These are phyloP conservation scores for Leucosporidium scottii DNA, from an alignment of 768 basidiomycete species.

Conservation along the genomic window DNA sequence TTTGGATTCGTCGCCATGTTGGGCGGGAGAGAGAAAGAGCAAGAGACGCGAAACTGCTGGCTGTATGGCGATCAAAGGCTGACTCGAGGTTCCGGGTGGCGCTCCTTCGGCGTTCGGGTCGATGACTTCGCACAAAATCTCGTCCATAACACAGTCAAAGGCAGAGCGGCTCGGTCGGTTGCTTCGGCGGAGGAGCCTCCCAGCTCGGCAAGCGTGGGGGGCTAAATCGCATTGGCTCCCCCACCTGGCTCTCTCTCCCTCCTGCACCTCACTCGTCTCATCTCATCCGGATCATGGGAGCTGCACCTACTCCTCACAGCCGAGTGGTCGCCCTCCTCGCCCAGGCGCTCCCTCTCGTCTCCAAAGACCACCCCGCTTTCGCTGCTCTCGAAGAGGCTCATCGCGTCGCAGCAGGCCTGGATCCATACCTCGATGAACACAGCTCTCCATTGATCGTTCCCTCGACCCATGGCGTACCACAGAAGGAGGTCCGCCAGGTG, in stretches of 20 bases:
- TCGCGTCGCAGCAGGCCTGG: constrained; percentile 12
- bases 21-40: background rate
- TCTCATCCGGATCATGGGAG: background rate
- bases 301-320: constrained; percentile 5
- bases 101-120: too few relatives aligned
- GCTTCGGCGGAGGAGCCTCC: background rate
- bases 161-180: background rate
- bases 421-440: constrained; percentile 25
- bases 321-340: constrained; percentile 4
- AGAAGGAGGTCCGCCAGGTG: constrained; percentile 4
- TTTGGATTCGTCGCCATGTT: constrained; percentile 17
- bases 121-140: too few relatives aligned
- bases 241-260: background rate
- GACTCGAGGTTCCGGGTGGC: background rate
- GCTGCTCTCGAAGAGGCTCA: constrained; percentile 19
- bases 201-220: background rate
- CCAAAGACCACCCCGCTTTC: background rate
- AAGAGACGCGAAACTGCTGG: background rate
- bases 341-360: background rate
- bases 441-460: constrained; percentile 27
- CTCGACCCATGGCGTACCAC: background rate
- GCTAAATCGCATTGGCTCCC: background rate
- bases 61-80: background rate
- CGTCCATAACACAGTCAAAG: background rate
- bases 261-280: background rate